A percentile compares a stretch with the other conserved stretches of the same genome.
These are phyloP conservation scores for Triticum aestivum DNA, from an alignment of 176 grass and related monocot species.

Conservation along the genomic window IWGSC_CS_RefSeq_v2.1 NC_057803.1:55351658-55352157, in stretches of 20 bases:
- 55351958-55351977: slow-evolving; percentile 40
- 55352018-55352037: slow-evolving; percentile 22
- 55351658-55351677: slow-evolving; percentile 64
- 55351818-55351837: slow-evolving; percentile 86
- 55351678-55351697: slow-evolving; percentile 77
- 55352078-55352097: slow-evolving; percentile 1
- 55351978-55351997: slow-evolving; percentile 6
- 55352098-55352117: slow-evolving; percentile 18
- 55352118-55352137: slow-evolving; percentile 13
- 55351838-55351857: slow-evolving; percentile 66
- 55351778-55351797: slow-evolving; percentile 88
- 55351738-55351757: slow-evolving; percentile 95
- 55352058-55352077: slow-evolving; percentile 7
- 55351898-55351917: slow-evolving; percentile 74
- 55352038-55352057: slow-evolving; percentile 24
- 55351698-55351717: slow-evolving; percentile 82
- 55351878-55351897: slow-evolving; percentile 89
- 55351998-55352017: slow-evolving; percentile 4
- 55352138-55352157: neutral
- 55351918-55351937: slow-evolving; percentile 77
- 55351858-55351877: slow-evolving; percentile 97
- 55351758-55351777: slow-evolving; percentile 95
- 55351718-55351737: slow-evolving; percentile 62
- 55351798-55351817: slow-evolving; percentile 94
- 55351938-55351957: slow-evolving; percentile 66